Conservation (phyloP, 176 grass and related monocot genomes). For the Themeda triandra region DNA sequence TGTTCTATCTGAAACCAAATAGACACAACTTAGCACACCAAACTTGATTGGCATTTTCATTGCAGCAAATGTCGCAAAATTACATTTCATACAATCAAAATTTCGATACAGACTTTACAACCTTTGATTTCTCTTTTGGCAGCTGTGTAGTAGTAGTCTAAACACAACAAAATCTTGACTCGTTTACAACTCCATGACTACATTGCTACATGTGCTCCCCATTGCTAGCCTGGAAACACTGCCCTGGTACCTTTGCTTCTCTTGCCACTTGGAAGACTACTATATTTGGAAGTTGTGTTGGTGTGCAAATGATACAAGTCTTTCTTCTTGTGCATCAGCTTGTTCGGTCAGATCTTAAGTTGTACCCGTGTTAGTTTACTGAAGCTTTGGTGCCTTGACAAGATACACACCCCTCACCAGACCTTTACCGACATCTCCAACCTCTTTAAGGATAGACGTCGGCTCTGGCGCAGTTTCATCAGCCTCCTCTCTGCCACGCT, state of each 20-base stretch:
- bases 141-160: not conserved
- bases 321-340: not conserved
- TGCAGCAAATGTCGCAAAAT: not conserved
- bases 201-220: not conserved
- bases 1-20: not conserved
- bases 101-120: constrained; percentile 15
- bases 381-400: constrained; percentile 65
- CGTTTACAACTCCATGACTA: not conserved
- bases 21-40: not conserved
- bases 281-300: not conserved
- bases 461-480: constrained; percentile 45
- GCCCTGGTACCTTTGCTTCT: not conserved
- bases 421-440: constrained; percentile 83
- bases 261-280: not conserved
- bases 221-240: not conserved
- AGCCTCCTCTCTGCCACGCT: constrained; percentile 62
- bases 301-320: not conserved
- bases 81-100: constrained; percentile 30
- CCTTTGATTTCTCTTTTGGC: not conserved
- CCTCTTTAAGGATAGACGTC: constrained; percentile 57
- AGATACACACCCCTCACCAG: constrained; percentile 84
- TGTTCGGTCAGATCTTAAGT: not conserved
- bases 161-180: not conserved
- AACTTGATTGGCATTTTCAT: not conserved
- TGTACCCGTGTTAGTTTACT: not conserved